These are phyloP conservation scores for Lentinula boryana DNA, from an alignment of 768 basidiomycete genomes.

Conservation along the genomic window DNA sequence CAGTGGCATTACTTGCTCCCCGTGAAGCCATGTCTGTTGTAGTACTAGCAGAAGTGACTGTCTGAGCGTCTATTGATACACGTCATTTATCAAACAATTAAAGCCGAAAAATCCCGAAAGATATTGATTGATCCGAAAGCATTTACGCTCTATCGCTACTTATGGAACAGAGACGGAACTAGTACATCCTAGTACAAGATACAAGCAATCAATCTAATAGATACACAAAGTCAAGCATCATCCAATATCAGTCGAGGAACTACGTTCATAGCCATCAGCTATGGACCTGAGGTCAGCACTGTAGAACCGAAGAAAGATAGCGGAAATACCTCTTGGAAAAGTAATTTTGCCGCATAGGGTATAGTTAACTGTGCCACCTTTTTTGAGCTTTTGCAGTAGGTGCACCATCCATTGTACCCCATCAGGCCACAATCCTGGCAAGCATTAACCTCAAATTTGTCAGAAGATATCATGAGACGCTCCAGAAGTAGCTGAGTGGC, in stretches of 20 bases:
- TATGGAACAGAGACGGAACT: no score
- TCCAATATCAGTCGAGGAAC: slow-evolving; percentile 85
- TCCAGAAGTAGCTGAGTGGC: slow-evolving; percentile 95
- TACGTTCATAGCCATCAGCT: slow-evolving; percentile 98
- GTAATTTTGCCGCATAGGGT: slow-evolving; percentile 90
- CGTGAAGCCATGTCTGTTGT: slow-evolving; percentile 42
- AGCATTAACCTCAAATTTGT: slow-evolving; percentile 95
- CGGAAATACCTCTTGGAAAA: slow-evolving; percentile 77
- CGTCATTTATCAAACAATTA: not conserved
- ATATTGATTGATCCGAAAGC: not conserved
- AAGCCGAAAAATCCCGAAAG: not conserved
- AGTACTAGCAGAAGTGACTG: not conserved
- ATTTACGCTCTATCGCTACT: not conserved
- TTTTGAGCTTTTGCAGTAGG: slow-evolving; percentile 97
- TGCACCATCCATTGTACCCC: slow-evolving; percentile 94
- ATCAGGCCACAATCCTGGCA: slow-evolving; percentile 93
- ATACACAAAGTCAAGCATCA: slow-evolving; percentile 45
- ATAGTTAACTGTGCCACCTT: slow-evolving; percentile 93
- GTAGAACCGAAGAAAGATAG: not conserved
- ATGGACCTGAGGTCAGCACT: not conserved
- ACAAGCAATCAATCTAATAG: not conserved
- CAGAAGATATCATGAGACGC: slow-evolving; percentile 98
- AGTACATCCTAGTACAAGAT: not conserved
- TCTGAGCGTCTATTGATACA: not conserved
- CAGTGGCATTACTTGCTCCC: slow-evolving; percentile 56